These are phyloP conservation scores for Fusarium fracticaudum DNA, from an alignment of 2,329 filamentous ascomycete genomes.

Conservation along the genomic window DNA sequence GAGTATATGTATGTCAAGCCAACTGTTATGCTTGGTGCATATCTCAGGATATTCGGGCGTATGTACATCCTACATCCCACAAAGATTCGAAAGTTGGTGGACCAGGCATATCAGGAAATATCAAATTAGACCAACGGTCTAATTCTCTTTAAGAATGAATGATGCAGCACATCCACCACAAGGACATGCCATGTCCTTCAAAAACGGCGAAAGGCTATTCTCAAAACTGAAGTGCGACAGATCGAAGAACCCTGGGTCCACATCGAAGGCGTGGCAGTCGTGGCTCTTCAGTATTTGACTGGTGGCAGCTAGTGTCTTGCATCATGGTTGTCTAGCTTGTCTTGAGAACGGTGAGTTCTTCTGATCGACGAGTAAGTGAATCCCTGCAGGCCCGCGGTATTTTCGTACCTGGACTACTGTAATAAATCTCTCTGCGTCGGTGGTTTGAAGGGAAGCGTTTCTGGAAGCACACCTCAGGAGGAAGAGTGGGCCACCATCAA, in stretches of 20 bases:
- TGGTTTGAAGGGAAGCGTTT: slow-evolving; percentile 30
- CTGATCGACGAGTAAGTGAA: slow-evolving; percentile 34
- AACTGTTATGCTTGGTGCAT: background rate
- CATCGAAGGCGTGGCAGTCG: slow-evolving; percentile 5
- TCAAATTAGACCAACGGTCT: slow-evolving; percentile 5
- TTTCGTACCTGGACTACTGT: slow-evolving; percentile 29
- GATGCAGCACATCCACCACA: slow-evolving; percentile 23
- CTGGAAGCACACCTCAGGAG: slow-evolving; percentile 42
- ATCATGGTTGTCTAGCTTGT: slow-evolving; percentile 17
- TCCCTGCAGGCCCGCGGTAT: slow-evolving; percentile 34
- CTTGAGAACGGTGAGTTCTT: slow-evolving; percentile 41
- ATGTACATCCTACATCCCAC: background rate
- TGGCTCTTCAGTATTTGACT: slow-evolving; percentile 14
- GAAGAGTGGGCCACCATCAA: slow-evolving; percentile 22
- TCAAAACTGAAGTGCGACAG: slow-evolving; percentile 27
- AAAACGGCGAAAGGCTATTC: slow-evolving; percentile 25
- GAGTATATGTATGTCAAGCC: background rate
- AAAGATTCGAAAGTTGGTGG: slow-evolving; percentile 1
- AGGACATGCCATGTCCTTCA: slow-evolving; percentile 30
- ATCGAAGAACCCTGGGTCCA: slow-evolving; percentile 29
- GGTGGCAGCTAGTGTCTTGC: slow-evolving; percentile 28
- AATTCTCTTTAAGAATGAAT: slow-evolving; percentile 13
- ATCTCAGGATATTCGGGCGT: background rate
- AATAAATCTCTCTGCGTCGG: slow-evolving; percentile 24
- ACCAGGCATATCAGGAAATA: slow-evolving; percentile 8